A percentile compares a stretch with the other conserved stretches of the same genome.
These are phyloP conservation scores for Xylaria sp. DNA, from an alignment of 2,329 filamentous ascomycete genomes.

Conservation along the genomic window DNA sequence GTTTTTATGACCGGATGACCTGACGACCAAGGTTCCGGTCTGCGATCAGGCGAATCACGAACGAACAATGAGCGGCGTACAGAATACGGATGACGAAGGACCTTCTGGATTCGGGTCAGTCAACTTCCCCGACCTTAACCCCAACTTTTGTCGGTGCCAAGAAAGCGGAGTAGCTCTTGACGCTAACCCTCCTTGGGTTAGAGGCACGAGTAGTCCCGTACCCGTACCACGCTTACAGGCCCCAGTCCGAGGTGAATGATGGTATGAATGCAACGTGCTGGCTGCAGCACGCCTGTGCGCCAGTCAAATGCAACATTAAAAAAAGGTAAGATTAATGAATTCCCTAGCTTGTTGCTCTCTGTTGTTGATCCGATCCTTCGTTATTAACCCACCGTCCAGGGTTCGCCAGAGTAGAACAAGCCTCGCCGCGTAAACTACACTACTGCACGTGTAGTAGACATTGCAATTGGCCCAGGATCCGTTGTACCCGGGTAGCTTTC, in stretches of 20 bases:
- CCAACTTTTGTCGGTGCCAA: conserved; percentile 47
- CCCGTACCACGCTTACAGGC: neutral
- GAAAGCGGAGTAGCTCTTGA: conserved; percentile 48
- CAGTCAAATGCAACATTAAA: conserved; percentile 40
- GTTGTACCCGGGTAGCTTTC: conserved; percentile 6
- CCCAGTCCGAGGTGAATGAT: conserved; percentile 29
- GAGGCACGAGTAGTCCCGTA: neutral
- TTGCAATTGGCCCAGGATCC: conserved; percentile 11
- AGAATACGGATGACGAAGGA: conserved; percentile 28
- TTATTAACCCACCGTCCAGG: conserved; percentile 25
- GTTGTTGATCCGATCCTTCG: conserved; percentile 32
- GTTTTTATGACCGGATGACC: conserved; percentile 19
- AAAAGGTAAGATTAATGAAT: conserved; percentile 42
- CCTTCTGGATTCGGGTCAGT: conserved; percentile 30
- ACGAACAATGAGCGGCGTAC: neutral
- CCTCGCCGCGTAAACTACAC: neutral
- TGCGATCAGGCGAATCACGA: conserved; percentile 16
- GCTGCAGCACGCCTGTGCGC: conserved; percentile 18
- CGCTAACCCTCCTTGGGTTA: conserved; percentile 9
- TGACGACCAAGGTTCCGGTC: conserved; percentile 2
- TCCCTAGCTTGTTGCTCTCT: conserved; percentile 37
- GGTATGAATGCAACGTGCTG: conserved; percentile 24
- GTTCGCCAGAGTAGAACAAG: conserved; percentile 19
- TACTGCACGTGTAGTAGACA: neutral
- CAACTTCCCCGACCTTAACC: conserved; percentile 40